These are phyloP conservation scores for Botrytis elliptica DNA, from an alignment of 2,329 filamentous ascomycete genomes.

Conservation along the genomic window DNA sequence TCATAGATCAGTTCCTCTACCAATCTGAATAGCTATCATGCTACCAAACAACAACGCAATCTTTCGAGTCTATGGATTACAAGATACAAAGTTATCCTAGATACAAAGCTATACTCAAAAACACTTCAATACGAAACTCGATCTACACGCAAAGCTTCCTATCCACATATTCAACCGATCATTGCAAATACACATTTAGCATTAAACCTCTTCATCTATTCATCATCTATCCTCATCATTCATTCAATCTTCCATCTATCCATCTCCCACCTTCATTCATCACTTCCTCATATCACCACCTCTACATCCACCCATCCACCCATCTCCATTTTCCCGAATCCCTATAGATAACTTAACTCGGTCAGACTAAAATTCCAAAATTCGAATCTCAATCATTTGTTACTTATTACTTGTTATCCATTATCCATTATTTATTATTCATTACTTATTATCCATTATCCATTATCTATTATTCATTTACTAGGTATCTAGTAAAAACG, in stretches of 20 bases:
- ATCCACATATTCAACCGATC: accelerated
- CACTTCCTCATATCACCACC: neutral
- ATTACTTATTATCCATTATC: too few relatives aligned
- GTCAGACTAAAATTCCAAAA: too few relatives aligned
- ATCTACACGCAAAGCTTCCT: neutral
- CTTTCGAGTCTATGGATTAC: neutral
- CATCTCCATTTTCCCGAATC: too few relatives aligned
- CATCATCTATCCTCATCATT: neutral
- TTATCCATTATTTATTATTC: too few relatives aligned
- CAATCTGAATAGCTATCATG: neutral
- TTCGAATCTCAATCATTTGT: too few relatives aligned
- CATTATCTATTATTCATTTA: too few relatives aligned
- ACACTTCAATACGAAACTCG: neutral
- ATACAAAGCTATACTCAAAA: neutral
- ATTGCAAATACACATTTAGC: accelerated
- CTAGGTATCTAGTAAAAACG: too few relatives aligned
- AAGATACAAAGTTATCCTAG: neutral
- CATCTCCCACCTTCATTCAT: neutral
- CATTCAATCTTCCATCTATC: neutral
- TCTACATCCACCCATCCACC: neutral
- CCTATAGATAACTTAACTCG: too few relatives aligned
- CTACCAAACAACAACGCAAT: neutral
- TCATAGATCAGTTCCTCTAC: neutral
- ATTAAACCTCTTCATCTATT: neutral
- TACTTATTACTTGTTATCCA: too few relatives aligned